Conservation (phyloP, 1,284 basidiomycete species). For the Phellinidium pouzarii region DNA sequence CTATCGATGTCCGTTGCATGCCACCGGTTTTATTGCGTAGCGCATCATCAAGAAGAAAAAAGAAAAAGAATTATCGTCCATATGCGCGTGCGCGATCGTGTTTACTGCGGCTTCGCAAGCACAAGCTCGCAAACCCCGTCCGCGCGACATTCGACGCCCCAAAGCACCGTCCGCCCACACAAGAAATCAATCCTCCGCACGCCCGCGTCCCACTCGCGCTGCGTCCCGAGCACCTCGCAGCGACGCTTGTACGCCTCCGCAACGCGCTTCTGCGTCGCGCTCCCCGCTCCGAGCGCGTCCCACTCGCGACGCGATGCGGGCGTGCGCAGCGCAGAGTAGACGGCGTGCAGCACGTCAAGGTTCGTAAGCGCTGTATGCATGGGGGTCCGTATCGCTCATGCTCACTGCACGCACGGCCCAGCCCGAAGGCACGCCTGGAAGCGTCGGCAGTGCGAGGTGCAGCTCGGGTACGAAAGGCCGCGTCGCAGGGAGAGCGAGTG, state of each 20-base stretch:
- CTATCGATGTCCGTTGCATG: background rate
- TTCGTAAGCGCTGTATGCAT: constrained; percentile 41
- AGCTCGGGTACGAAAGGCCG: constrained; percentile 50
- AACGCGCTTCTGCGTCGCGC: constrained; percentile 44
- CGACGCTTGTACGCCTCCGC: constrained; percentile 56
- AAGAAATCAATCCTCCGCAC: constrained; percentile 62
- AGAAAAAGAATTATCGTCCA: background rate
- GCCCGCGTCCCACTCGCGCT: constrained; percentile 55
- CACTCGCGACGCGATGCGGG: constrained; percentile 61
- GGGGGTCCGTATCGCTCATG: constrained; percentile 27
- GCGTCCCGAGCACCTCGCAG: constrained; percentile 50
- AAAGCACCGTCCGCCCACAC: constrained; percentile 50
- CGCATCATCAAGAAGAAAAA: background rate
- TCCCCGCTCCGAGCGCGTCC: constrained; percentile 51
- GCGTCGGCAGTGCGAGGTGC: constrained; percentile 50
- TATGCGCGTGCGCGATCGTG: no score
- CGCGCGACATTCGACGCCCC: constrained; percentile 50
- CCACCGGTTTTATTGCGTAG: background rate
- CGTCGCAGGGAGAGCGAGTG: constrained; percentile 56
- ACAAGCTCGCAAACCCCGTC: constrained; percentile 41
- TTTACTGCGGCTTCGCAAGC: constrained; percentile 34
- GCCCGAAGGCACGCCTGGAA: constrained; percentile 50
- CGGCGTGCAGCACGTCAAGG: constrained; percentile 53
- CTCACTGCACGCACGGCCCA: constrained; percentile 27
- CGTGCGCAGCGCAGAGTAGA: constrained; percentile 48